Evolutionary conservation across 2,329 filamentous ascomycete genomes (phyloP).

Genomic region (Monilinia fructigena): DNA sequence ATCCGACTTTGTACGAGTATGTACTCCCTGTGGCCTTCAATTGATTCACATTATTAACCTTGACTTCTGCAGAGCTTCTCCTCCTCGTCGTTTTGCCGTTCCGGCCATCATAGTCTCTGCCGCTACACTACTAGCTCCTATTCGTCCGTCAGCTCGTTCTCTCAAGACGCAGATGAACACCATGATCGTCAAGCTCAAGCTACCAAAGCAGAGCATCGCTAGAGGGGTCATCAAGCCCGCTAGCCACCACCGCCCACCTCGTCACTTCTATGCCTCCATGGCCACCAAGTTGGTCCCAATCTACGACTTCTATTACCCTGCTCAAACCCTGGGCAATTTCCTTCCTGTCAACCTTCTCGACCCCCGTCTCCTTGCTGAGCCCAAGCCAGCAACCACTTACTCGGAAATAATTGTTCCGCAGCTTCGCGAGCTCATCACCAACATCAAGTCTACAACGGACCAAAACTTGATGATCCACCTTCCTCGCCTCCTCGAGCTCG

Average conservation of each 20-base stretch:
- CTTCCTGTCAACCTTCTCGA: background rate
- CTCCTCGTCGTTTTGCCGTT: background rate
- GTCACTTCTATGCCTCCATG: background rate
- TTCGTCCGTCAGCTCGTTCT: background rate
- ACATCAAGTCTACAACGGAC: background rate
- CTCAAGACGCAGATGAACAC: background rate
- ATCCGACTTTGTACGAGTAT: background rate
- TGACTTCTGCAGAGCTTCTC: background rate
- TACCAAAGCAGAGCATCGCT: background rate
- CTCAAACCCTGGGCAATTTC: background rate
- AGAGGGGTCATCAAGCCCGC: background rate
- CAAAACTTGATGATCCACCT: background rate
- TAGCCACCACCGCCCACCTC: background rate
- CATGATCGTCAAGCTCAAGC: background rate
- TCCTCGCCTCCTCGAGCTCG: background rate
- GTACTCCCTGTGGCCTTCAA: background rate
- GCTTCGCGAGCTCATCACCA: background rate
- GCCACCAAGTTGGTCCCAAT: background rate
- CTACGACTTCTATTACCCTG: conserved; percentile 4
- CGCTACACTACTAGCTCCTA: background rate
- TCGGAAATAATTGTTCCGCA: background rate
- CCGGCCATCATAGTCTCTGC: background rate
- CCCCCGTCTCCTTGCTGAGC: background rate
- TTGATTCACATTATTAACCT: background rate
- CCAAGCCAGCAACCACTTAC: background rate